Percentiles rank a stretch among this genome's conserved stretches.
These are phyloP conservation scores for Ophiostoma montium DNA, from an alignment of 2,329 filamentous ascomycete species.

Conservation along the genomic window DNA sequence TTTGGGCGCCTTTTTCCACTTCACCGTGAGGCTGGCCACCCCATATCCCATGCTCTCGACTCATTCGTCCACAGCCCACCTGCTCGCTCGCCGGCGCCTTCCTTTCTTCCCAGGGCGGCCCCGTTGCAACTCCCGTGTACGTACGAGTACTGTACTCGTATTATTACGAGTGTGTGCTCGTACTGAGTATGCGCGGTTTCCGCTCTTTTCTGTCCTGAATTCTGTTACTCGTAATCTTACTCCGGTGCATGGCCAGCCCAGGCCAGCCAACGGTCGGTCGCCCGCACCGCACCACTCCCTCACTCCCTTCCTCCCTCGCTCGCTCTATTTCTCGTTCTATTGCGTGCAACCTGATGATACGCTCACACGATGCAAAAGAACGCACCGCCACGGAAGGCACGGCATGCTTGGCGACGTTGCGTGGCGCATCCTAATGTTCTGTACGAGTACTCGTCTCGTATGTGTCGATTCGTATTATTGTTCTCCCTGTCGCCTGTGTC, in stretches of 20 bases:
- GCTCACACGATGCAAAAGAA: not conserved
- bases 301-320: not conserved
- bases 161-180: too few species aligned
- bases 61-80: not conserved
- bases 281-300: not conserved
- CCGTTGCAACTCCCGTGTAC: too few species aligned
- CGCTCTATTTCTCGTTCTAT: slow-evolving; percentile 2
- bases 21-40: not conserved
- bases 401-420: not conserved
- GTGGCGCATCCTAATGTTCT: too few species aligned
- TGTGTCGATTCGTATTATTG: too few species aligned
- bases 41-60: not conserved
- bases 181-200: not conserved
- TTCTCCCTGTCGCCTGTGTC: too few species aligned
- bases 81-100: not conserved
- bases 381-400: not conserved
- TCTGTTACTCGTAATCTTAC: too few species aligned
- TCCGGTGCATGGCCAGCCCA: too few species aligned
- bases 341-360: not conserved
- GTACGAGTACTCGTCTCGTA: too few species aligned
- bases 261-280: too few species aligned
- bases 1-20: not conserved
- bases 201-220: not conserved
- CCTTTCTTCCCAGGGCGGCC: not conserved
- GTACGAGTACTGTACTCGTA: too few species aligned